Evolutionary conservation across 768 basidiomycete species (phyloP).

Genomic region (Lanmaoa rubissima): DNA sequence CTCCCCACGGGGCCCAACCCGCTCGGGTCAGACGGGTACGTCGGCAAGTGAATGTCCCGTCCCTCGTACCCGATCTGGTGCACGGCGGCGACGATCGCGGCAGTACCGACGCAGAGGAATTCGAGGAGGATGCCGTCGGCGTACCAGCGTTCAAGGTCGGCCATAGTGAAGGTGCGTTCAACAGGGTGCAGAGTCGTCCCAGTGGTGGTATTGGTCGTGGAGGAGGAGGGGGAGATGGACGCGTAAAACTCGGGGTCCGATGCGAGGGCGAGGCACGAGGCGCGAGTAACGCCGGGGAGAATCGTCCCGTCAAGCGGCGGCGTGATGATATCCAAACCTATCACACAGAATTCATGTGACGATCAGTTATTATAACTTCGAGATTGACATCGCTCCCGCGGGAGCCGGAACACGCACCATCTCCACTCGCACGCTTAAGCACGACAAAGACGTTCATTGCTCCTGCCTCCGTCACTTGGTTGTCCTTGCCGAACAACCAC

Average conservation of each 20-base stretch:
- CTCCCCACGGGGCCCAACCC: conserved; percentile 59
- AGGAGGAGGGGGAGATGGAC: not conserved
- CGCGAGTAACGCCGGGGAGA: conserved; percentile 88
- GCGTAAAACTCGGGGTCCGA: conserved; percentile 53
- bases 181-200: conserved; percentile 39
- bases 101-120: conserved; percentile 83
- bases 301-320: conserved; percentile 91
- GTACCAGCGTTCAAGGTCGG: conserved; percentile 54
- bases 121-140: conserved; percentile 70
- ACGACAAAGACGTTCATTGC: conserved; percentile 83
- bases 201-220: not conserved
- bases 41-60: conserved; percentile 60
- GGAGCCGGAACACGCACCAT: conserved; percentile 29
- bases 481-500: conserved; percentile 70
- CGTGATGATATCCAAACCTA: conserved; percentile 73
- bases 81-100: conserved; percentile 71
- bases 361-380: too few species aligned
- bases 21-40: conserved; percentile 36
- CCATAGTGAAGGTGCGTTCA: conserved; percentile 63
- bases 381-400: too few species aligned
- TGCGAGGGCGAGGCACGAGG: conserved; percentile 74
- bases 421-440: conserved; percentile 54
- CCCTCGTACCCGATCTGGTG: conserved; percentile 73
- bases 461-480: conserved; percentile 56
- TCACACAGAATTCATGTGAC: too few species aligned